Evolutionary conservation across 75 land plant genomes (phyloP).

Genomic region (Cryptomeria japonica): DNA sequence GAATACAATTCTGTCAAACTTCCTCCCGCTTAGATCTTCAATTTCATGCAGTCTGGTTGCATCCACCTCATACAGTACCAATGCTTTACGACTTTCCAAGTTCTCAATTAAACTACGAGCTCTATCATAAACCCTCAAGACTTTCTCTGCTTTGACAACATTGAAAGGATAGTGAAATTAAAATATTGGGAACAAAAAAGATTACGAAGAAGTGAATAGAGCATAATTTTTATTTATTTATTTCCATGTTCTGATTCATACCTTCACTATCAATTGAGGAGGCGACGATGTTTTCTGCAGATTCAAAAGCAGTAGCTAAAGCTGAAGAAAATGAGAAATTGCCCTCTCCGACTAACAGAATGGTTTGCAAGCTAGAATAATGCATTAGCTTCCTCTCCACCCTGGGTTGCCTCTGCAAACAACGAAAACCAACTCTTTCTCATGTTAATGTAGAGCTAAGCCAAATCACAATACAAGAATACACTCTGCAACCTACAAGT

Average conservation of each 20-base stretch:
- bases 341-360: slow-evolving; percentile 30
- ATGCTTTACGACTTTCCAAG: slow-evolving; percentile 21
- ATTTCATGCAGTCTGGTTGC: not conserved
- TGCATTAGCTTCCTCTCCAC: not conserved
- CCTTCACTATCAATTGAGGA: slow-evolving; percentile 25
- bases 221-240: no score
- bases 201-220: no score
- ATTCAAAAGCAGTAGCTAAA: slow-evolving; percentile 17
- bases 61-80: slow-evolving; percentile 4
- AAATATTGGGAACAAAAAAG: no score
- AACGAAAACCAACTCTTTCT: no score
- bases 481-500: no score
- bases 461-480: no score
- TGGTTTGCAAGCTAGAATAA: slow-evolving; percentile 17
- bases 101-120: not conserved
- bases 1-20: slow-evolving; percentile 13
- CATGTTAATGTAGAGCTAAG: no score
- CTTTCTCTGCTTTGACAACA: not conserved
- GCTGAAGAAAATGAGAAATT: slow-evolving; percentile 27
- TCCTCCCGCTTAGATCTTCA: not conserved
- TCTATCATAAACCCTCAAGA: not conserved
- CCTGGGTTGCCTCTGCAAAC: not conserved
- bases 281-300: slow-evolving; percentile 16
- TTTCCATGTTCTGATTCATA: not conserved
- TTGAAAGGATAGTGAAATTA: no score